phyloP scores from a whole-genome alignment of 1,284 basidiomycete genomes.

The Kwoniella shivajii region DNA sequence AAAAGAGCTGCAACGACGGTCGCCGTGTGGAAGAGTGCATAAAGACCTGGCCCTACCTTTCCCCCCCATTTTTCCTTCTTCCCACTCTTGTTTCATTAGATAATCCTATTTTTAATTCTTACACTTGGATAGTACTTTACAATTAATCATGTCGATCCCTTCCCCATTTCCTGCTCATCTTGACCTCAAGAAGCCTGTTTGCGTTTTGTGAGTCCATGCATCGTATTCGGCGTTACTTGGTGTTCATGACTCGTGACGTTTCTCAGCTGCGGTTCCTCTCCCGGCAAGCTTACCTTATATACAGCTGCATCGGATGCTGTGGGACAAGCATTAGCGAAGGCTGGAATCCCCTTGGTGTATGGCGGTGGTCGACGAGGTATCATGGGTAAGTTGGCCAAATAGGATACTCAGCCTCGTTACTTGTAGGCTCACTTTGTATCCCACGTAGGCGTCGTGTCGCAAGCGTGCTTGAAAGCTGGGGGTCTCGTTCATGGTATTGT shows the following conservation, averaged over 20 bases:
- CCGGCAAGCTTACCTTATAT: conserved; percentile 66
- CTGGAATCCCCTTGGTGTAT: conserved; percentile 74
- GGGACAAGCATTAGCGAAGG: conserved; percentile 68
- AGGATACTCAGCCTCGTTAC: background rate
- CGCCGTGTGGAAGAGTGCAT: no score
- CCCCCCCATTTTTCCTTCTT: no score
- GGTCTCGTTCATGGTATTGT: conserved; percentile 80
- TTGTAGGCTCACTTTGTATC: background rate
- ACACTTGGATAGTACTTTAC: background rate
- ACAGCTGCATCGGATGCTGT: conserved; percentile 72
- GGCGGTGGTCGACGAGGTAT: conserved; percentile 81
- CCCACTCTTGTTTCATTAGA: no score
- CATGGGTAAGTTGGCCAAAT: conserved; percentile 67
- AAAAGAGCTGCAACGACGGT: no score
- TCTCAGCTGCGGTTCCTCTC: conserved; percentile 61
- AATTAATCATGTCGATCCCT: conserved; percentile 11
- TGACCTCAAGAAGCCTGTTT: conserved; percentile 42
- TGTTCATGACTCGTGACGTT: background rate
- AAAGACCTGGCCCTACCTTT: no score
- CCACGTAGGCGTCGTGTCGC: conserved; percentile 65
- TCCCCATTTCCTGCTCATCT: conserved; percentile 31
- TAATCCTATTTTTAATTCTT: background rate
- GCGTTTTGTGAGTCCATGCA: conserved; percentile 49
- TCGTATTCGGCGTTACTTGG: background rate
- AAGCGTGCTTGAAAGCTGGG: conserved; percentile 66